These are phyloP conservation scores for Clarireedia homoeocarpa DNA, from an alignment of 2,329 filamentous ascomycete species.

Conservation along the genomic window DNA sequence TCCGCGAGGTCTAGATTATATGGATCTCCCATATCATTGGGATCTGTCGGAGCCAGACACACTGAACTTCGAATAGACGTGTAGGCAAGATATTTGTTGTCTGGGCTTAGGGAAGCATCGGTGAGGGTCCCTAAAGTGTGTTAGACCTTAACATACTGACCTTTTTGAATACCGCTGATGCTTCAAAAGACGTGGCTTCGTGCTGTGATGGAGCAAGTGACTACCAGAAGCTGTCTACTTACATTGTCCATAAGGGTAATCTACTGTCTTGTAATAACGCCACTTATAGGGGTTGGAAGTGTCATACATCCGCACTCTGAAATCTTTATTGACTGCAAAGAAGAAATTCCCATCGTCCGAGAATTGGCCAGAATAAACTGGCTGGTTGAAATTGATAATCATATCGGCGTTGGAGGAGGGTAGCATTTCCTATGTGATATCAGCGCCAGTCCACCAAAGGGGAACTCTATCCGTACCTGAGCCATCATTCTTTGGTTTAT, in stretches of 20 bases:
- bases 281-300: slow-evolving; percentile 92
- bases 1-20: slow-evolving; percentile 67
- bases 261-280: slow-evolving; percentile 89
- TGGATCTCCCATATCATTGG: slow-evolving; percentile 71
- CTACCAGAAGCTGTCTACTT: neutral
- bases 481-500: slow-evolving; percentile 59
- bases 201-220: too few relatives aligned
- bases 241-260: slow-evolving; percentile 69
- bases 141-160: neutral
- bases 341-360: slow-evolving; percentile 97
- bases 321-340: slow-evolving; percentile 86
- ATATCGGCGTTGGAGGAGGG: slow-evolving; percentile 73
- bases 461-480: slow-evolving; percentile 41
- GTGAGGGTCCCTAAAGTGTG: slow-evolving; percentile 68
- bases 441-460: neutral
- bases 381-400: slow-evolving; percentile 77
- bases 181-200: too few relatives aligned
- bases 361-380: slow-evolving; percentile 93
- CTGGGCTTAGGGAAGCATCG: slow-evolving; percentile 81
- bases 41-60: slow-evolving; percentile 80
- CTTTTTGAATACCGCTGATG: too few relatives aligned
- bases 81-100: slow-evolving; percentile 88
- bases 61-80: slow-evolving; percentile 80
- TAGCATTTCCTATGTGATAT: slow-evolving; percentile 55
- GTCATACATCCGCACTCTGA: slow-evolving; percentile 94